Evolutionary conservation across 78 protist genomes (phyloP), one percentile per base, ranked within the genome.

Genomic region (Dictyostelium firmibasis): DNA sequence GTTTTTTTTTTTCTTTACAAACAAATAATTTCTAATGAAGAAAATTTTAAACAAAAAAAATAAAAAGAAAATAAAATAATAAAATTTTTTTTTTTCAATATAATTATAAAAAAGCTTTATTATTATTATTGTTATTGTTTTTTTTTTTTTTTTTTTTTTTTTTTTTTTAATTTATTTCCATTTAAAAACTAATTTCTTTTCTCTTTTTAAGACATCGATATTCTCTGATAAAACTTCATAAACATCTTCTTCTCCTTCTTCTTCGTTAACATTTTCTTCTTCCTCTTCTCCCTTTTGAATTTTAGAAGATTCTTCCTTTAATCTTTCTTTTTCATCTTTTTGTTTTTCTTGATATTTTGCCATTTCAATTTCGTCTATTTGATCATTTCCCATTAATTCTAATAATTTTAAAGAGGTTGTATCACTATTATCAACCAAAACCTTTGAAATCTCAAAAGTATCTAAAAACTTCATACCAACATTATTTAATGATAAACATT

Each of bases 131-230:
- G 2, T 38, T 38, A 4, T 38, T 38, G 43, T 38, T 38, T 38
- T 38, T 38, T 38, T 38, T 4, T 38, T 38, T 38, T 38, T 4
- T 38, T 38, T 4, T 2, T 50, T 50, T 50, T 83, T 83, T 83
- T 83, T 25, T 83, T 64, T 11, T 35, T 38, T 36, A 25, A 16
- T 64, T 85, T 85, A 85, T 74, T 72, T 85, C 91, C 91, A 85
- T 74, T 50, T 85, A 72, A 85, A 29, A 23, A 47, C 83, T n/a
- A 85, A 67, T 29, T 44, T 29, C 18, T 75, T 85, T 25, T 70
- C 81, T 41, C 44, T 57, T 23, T 85, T 23, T 35, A 85, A 67
- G 16, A 9, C 0, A 4, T 85, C 33, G 3, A 72, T n/a, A 25
- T 41, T 18, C 4, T 85, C 91, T 11, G 75, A 50, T 5, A 85